Evolutionary conservation across 108 stramenopile species (phyloP), one percentile per base, ranked within the genome.

Genomic region (Cylindrotheca closterium): DNA sequence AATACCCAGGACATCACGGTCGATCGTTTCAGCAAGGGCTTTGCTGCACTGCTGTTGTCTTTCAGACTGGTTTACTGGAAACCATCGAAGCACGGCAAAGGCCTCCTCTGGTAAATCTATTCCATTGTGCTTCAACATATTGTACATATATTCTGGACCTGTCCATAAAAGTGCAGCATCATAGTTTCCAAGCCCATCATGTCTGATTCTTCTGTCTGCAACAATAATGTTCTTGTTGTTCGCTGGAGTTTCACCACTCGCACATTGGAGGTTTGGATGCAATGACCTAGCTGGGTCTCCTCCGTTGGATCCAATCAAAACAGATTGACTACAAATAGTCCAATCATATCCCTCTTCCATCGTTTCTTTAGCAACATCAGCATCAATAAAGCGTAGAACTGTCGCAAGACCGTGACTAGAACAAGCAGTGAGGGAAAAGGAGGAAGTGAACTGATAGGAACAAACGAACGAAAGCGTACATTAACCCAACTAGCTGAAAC

Each of bases 121-220:
- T 28, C 47, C 31, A 58, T 87, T 87, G 51, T 87, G 78, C 48
- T 66, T 67, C 31, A 87, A 58, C 55, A 87, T 75, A 34, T 68
- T 47, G 33, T 83, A 77, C 58, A 83, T 71, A 68, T 81, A 87
- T 58, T 87, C 86, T 10, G 58, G 55, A 22, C 82, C 77, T 24
- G 80, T 73, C 85, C 85, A 86, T 26, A 55, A 67, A 33, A 86
- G 50, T 0, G 54, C 23, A 10, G 79, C 82, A 42, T 42, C n/a
- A n/a, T n/a, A n/a, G 51, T 75, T 78, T 10, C 74, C 75, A 8
- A 86, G 51, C 21, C 85, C 85, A 63, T 77, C 70, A 34, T 80
- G 53, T 18, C 51, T 23, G 27, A 60, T 32, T 57, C 29, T 24
- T 74, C 73, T 42, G 71, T 82, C 54, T 86, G 79, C 2, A 30